phyloP scores from a whole-genome alignment of 202 grass and related monocot genomes.

The Bolboschoenoplectus hybrid region DNA sequence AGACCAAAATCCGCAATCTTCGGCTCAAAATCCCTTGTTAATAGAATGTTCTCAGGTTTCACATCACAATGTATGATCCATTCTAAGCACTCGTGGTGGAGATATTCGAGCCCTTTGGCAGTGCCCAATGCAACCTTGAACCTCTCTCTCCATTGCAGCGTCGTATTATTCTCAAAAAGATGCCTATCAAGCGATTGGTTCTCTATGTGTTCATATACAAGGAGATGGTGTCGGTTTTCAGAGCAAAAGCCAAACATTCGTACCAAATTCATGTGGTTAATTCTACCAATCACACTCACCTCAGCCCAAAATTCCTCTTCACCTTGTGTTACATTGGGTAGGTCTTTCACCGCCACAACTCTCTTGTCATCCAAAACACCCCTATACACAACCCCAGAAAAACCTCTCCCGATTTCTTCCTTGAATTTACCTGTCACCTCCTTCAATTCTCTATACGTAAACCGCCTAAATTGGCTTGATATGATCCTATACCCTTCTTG shows the following conservation, averaged over 20 bases:
- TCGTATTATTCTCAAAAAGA: conserved; percentile 46
- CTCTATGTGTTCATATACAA: conserved; percentile 65
- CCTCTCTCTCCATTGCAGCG: conserved; percentile 56
- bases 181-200: conserved; percentile 69
- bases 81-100: conserved; percentile 83
- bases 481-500: conserved; percentile 71
- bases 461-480: conserved; percentile 64
- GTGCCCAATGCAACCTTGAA: conserved; percentile 68
- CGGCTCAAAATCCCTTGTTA: conserved; percentile 63
- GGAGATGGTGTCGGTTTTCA: conserved; percentile 46
- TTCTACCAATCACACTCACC: conserved; percentile 68
- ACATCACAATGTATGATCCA: conserved; percentile 61
- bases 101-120: conserved; percentile 65
- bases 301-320: conserved; percentile 78
- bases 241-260: conserved; percentile 66
- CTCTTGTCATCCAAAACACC: conserved; percentile 71
- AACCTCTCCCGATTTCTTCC: conserved; percentile 73
- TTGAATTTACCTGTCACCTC: conserved; percentile 78
- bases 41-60: conserved; percentile 79
- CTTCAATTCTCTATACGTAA: conserved; percentile 57
- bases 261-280: conserved; percentile 76
- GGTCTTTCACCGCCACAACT: conserved; percentile 71
- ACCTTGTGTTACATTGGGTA: conserved; percentile 46
- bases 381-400: conserved; percentile 61
- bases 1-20: conserved; percentile 79